Percentiles rank a stretch among this genome's conserved stretches.
phyloP scores from a whole-genome alignment of 345 rosid genomes.

The Odontarrhena argentea region DNA sequence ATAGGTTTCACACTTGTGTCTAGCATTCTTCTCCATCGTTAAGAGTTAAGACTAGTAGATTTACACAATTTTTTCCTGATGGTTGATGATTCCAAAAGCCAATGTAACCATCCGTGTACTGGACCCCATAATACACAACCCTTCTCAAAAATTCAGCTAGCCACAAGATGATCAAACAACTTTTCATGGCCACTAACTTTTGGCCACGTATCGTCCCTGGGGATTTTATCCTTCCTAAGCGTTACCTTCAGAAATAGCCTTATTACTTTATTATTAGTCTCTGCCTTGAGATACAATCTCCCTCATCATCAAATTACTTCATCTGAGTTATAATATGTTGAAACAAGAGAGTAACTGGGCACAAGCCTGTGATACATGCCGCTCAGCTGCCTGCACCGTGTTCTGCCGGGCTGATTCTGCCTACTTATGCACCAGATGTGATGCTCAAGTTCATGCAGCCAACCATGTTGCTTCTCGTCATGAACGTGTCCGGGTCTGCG shows the following conservation, averaged over 20 bases:
- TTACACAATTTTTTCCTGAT: conserved; percentile 6
- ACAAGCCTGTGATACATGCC: conserved; percentile 74
- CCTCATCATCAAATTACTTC: conserved; percentile 19
- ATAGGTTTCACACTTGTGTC: conserved; percentile 15
- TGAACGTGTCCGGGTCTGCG: conserved; percentile 85
- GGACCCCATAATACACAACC: conserved; percentile 38
- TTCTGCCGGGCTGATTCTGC: conserved; percentile 90
- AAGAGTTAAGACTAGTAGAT: conserved; percentile 6
- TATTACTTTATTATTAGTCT: conserved; percentile 12
- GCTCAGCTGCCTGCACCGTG: conserved; percentile 73
- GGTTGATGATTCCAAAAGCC: conserved; percentile 43
- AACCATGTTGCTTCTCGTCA: conserved; percentile 85
- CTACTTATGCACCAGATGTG: conserved; percentile 68
- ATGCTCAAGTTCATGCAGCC: conserved; percentile 73
- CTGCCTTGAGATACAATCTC: conserved; percentile 17
- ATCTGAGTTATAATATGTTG: conserved; percentile 30
- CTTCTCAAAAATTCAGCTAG: conserved; percentile 34
- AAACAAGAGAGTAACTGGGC: conserved; percentile 58
- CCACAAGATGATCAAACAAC: conserved; percentile 33
- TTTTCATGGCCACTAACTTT: conserved; percentile 27
- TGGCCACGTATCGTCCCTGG: conserved; percentile 23
- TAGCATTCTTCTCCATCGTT: conserved; percentile 24
- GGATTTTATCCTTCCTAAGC: conserved; percentile 27
- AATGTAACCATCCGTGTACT: conserved; percentile 22
- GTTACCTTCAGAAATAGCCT: conserved; percentile 10